phyloP scores from a whole-genome alignment of 2,329 filamentous ascomycete genomes.

The Trichoderma koningiopsis region DNA sequence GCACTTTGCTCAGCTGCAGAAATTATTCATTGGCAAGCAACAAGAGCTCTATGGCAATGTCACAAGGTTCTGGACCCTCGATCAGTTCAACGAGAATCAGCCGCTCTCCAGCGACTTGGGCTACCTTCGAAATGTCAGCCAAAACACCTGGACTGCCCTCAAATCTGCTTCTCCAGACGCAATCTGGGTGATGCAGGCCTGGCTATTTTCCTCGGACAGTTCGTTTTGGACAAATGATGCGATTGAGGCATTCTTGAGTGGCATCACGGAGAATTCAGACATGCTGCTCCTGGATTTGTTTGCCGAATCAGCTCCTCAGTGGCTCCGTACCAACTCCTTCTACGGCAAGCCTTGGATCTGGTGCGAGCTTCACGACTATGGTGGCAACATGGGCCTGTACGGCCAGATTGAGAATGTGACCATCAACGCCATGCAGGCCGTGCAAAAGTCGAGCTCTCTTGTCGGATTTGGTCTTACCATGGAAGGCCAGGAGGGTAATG shows the following conservation, averaged over 20 bases:
- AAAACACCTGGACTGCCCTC: conserved; percentile 49
- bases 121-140: conserved; percentile 45
- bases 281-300: conserved; percentile 56
- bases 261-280: conserved; percentile 45
- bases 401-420: conserved; percentile 54
- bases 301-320: conserved; percentile 52
- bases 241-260: conserved; percentile 52
- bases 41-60: conserved; percentile 49
- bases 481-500: conserved; percentile 56
- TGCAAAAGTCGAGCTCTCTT: conserved; percentile 44
- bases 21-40: conserved; percentile 50
- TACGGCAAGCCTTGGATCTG: conserved; percentile 57
- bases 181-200: conserved; percentile 56
- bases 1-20: conserved; percentile 46
- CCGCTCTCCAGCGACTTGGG: conserved; percentile 48
- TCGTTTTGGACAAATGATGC: conserved; percentile 49
- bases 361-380: conserved; percentile 55
- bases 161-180: conserved; percentile 51
- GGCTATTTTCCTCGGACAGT: conserved; percentile 50
- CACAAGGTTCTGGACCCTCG: conserved; percentile 51
- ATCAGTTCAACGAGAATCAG: conserved; percentile 56
- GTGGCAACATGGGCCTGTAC: conserved; percentile 52
- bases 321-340: conserved; percentile 53
- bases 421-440: conserved; percentile 47
- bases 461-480: conserved; percentile 52